Evolutionary conservation across 306 rosid genomes (phyloP).

Genomic region (Acacia melanoxylon): DNA sequence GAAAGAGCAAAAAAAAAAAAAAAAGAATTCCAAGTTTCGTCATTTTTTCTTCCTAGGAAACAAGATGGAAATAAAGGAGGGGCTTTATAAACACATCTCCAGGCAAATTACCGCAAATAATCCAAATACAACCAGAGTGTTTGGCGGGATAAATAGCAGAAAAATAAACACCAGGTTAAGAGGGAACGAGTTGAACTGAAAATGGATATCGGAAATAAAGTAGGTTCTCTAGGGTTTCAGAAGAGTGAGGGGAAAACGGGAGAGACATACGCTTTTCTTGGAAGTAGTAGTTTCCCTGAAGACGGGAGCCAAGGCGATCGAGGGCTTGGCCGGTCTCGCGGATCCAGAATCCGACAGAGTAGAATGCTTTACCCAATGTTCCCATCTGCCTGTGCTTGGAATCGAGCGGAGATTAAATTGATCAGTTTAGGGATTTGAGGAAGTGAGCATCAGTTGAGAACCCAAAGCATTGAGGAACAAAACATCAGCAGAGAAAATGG

Average conservation of each 20-base stretch:
- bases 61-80: not conserved
- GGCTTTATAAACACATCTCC: not conserved
- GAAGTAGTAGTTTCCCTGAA: slow-evolving; percentile 84
- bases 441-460: not conserved
- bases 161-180: not conserved
- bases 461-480: not conserved
- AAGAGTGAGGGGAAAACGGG: not conserved
- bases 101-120: not conserved
- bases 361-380: slow-evolving; percentile 77
- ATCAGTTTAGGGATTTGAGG: not conserved
- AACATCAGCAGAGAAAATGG: not conserved
- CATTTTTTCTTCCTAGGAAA: not conserved
- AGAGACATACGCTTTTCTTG: slow-evolving; percentile 73
- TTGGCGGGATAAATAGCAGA: not conserved
- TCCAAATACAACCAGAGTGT: not conserved
- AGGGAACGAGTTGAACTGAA: not conserved
- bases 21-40: not conserved
- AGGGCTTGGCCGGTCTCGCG: slow-evolving; percentile 96
- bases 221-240: not conserved
- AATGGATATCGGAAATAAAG: not conserved
- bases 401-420: not conserved
- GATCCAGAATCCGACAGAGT: slow-evolving; percentile 96
- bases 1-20: not conserved
- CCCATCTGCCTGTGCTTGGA: slow-evolving; percentile 55
- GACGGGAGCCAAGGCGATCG: slow-evolving; percentile 91